A percentile compares a stretch with the other conserved stretches of the same genome.
phyloP scores from a whole-genome alignment of 148 eudicot species.

The Arbutus unedo region DNA sequence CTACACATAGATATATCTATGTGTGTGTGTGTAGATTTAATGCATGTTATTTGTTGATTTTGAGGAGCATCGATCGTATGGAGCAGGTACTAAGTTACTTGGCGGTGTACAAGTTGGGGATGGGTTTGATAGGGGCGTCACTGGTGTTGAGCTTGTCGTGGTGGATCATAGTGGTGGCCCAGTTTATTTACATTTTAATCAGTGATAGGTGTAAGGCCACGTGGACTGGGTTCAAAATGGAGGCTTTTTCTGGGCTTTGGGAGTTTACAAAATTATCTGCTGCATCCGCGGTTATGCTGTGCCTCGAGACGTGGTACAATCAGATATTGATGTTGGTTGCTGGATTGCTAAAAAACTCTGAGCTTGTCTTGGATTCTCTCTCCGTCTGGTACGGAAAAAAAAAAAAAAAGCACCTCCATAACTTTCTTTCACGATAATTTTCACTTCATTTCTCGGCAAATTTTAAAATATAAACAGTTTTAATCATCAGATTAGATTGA shows the following conservation, averaged over 20 bases:
- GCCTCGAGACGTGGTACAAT: slow-evolving; percentile 53
- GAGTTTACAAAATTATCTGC: slow-evolving; percentile 36
- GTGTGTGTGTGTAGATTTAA: no score
- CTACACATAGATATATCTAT: no score
- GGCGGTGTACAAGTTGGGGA: slow-evolving; percentile 27
- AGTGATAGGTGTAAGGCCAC: slow-evolving; percentile 36
- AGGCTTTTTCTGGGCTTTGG: slow-evolving; percentile 48
- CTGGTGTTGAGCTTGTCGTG: slow-evolving; percentile 48
- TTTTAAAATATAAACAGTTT: no score
- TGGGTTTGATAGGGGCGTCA: slow-evolving; percentile 47
- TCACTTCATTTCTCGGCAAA: no score
- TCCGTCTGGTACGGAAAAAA: slow-evolving; percentile 37
- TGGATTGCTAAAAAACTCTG: slow-evolving; percentile 42
- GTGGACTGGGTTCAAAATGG: slow-evolving; percentile 43
- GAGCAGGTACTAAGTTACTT: slow-evolving; percentile 29
- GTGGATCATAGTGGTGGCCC: slow-evolving; percentile 53
- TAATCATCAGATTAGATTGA: no score
- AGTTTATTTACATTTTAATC: slow-evolving; percentile 36
- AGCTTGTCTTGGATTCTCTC: slow-evolving; percentile 50
- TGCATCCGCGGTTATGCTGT: slow-evolving; percentile 58
- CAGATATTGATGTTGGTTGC: slow-evolving; percentile 47
- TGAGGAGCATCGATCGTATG: no score
- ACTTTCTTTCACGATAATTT: no score
- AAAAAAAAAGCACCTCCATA: no score
- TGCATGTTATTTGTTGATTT: no score